phyloP scores from a whole-genome alignment of 495 filamentous ascomycete genomes.

The Physcia stellaris region DNA sequence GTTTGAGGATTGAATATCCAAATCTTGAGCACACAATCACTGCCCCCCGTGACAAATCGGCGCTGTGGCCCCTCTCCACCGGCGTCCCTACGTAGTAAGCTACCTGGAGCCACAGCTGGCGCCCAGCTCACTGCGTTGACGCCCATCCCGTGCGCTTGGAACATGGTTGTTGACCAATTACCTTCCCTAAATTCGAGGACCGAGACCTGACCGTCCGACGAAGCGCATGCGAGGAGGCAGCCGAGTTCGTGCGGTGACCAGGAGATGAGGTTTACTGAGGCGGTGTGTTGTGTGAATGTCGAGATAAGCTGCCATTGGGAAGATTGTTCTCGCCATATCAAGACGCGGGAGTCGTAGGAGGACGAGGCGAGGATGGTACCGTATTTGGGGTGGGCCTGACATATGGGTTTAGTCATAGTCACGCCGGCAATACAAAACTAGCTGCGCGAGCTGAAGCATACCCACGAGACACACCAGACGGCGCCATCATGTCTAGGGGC shows the following conservation, averaged over 20 bases:
- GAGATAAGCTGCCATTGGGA: constrained; percentile 68
- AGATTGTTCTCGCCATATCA: constrained; percentile 90
- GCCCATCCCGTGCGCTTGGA: constrained; percentile 82
- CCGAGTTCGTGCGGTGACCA: constrained; percentile 96
- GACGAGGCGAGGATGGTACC: constrained; percentile 93
- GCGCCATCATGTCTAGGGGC: constrained; percentile 72
- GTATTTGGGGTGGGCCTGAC: constrained; percentile 85
- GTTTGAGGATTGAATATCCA: constrained; percentile 41
- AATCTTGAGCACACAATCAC: constrained; percentile 82
- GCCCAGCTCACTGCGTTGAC: constrained; percentile 96
- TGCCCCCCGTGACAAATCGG: constrained; percentile 86
- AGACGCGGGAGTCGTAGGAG: constrained; percentile 90
- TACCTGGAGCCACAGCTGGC: constrained; percentile 65
- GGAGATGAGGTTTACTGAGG: constrained; percentile 87
- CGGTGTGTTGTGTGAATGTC: constrained; percentile 81
- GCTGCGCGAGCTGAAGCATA: too few relatives aligned
- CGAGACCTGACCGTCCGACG: constrained; percentile 79
- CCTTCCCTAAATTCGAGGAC: constrained; percentile 96
- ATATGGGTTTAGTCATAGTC: constrained; percentile 9
- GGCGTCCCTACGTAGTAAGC: constrained; percentile 58
- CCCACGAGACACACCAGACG: constrained; percentile 93
- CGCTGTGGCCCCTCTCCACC: constrained; percentile 44
- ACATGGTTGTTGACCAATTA: constrained; percentile 68
- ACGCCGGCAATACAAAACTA: too few relatives aligned
- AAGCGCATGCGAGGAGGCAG: constrained; percentile 88